Percentiles rank a stretch among this genome's conserved stretches.
These are phyloP conservation scores for Pseudogymnoascus sp. DNA, from an alignment of 2,329 filamentous ascomycete species.

Conservation along the genomic window DNA sequence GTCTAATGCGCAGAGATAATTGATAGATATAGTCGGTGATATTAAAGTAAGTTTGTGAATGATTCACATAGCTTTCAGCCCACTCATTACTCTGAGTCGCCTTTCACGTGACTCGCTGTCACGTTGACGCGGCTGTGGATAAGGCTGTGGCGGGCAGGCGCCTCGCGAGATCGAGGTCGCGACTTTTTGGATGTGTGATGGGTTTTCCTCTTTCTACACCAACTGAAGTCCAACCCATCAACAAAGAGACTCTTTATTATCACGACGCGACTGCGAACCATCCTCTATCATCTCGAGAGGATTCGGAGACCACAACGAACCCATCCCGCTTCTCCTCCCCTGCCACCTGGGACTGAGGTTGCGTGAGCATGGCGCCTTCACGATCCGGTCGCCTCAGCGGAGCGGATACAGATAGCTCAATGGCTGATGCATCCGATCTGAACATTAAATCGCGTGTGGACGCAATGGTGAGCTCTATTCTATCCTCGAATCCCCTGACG, in stretches of 20 bases:
- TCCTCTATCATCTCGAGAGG: not conserved
- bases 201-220: slow-evolving; percentile 4
- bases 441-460: slow-evolving; percentile 26
- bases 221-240: slow-evolving; percentile 14
- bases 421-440: slow-evolving; percentile 48
- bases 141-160: not conserved
- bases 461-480: slow-evolving; percentile 26
- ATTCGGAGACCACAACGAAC: slow-evolving; percentile 14
- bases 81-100: not conserved
- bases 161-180: slow-evolving; percentile 5
- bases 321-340: not conserved
- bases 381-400: slow-evolving; percentile 45
- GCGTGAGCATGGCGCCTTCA: slow-evolving; percentile 46
- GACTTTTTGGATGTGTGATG: slow-evolving; percentile 1
- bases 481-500: not conserved
- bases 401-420: slow-evolving; percentile 48
- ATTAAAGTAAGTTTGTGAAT: not conserved
- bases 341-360: slow-evolving; percentile 17
- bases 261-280: not conserved
- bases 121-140: slow-evolving; percentile 6
- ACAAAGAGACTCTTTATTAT: slow-evolving; percentile 11
- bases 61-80: not conserved
- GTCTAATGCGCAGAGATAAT: not conserved
- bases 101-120: not conserved
- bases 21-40: not conserved